These are phyloP conservation scores for Phytophthora boehmeriae DNA, from an alignment of 352 stramenopile genomes.

Conservation along the genomic window DNA sequence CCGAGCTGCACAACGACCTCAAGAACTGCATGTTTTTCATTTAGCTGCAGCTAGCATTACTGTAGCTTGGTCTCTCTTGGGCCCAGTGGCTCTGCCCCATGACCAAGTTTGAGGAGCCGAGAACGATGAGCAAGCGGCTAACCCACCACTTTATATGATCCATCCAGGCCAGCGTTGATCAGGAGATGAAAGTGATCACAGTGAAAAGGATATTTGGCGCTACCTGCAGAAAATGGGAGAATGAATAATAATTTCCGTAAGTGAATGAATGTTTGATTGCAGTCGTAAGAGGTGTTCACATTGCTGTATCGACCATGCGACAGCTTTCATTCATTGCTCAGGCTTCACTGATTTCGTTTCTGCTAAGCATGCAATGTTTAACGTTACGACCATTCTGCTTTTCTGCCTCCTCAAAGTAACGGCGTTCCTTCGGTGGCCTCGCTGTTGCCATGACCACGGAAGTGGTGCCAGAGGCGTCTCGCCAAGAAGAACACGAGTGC, in stretches of 20 bases:
- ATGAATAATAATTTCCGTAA: constrained; percentile 26
- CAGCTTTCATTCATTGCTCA: no score
- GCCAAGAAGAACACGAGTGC: constrained; percentile 25
- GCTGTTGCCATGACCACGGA: constrained; percentile 20
- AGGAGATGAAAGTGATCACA: constrained; percentile 14
- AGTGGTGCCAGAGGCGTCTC: constrained; percentile 30
- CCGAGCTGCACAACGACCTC: constrained; percentile 49
- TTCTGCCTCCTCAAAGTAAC: constrained; percentile 14
- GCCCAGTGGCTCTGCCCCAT: no score
- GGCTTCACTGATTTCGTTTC: no score
- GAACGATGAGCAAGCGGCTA: neutral
- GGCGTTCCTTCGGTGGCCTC: constrained; percentile 21
- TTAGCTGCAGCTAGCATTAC: constrained; percentile 9
- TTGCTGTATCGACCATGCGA: neutral
- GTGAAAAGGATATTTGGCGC: constrained; percentile 13
- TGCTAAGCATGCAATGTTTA: no score
- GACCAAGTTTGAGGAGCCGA: no score
- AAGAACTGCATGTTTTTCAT: constrained; percentile 55
- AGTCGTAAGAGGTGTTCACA: neutral
- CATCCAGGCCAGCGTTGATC: constrained; percentile 9
- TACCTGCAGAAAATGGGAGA: constrained; percentile 13
- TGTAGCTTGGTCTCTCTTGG: no score
- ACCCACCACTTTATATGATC: constrained; percentile 1
- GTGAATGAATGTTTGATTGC: constrained; percentile 23
- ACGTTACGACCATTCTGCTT: no score